Evolutionary conservation across 2,329 filamentous ascomycete genomes (phyloP).

Genomic region (Zelopaecilomyces penicillatus): DNA sequence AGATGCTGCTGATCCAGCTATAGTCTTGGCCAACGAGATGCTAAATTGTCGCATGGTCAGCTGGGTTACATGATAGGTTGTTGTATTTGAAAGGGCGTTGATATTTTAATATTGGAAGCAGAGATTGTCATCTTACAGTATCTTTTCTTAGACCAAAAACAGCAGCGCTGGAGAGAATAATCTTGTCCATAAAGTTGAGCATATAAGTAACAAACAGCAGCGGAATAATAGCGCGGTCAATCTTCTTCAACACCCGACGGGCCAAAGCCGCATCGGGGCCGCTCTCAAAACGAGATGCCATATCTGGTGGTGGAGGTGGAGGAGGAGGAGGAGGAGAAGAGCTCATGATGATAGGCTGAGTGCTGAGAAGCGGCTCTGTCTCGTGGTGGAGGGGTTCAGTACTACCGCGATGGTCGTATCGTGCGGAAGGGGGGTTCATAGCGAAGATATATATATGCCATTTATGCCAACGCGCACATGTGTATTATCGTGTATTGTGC

Average conservation of each 20-base stretch:
- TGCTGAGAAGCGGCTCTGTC: too few species aligned
- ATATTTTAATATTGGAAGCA: too few species aligned
- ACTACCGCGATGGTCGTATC: too few species aligned
- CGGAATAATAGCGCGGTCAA: slow-evolving; percentile 46
- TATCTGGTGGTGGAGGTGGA: slow-evolving; percentile 1
- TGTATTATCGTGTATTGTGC: too few species aligned
- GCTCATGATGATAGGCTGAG: too few species aligned
- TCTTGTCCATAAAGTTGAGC: slow-evolving; percentile 54
- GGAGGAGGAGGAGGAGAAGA: too few species aligned
- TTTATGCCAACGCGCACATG: too few species aligned
- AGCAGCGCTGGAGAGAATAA: slow-evolving; percentile 44
- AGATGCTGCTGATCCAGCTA: slow-evolving; percentile 49
- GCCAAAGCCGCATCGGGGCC: slow-evolving; percentile 15
- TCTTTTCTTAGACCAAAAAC: slow-evolving; percentile 47
- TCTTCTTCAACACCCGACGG: slow-evolving; percentile 41
- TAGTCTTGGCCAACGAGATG: slow-evolving; percentile 40
- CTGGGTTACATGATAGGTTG: slow-evolving; percentile 5
- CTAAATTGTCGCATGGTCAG: slow-evolving; percentile 13
- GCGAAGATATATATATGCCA: too few species aligned
- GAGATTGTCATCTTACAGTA: slow-evolving; percentile 17
- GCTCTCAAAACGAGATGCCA: slow-evolving; percentile 4
- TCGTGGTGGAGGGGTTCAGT: too few species aligned
- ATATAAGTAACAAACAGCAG: slow-evolving; percentile 49
- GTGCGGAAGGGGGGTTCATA: too few species aligned
- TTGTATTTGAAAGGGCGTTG: slow-evolving; percentile 6